A percentile compares a stretch with the other conserved stretches of the same genome.
Evolutionary conservation across 495 filamentous ascomycete species (phyloP).

Genomic region (Sphaerosporella brunnea): DNA sequence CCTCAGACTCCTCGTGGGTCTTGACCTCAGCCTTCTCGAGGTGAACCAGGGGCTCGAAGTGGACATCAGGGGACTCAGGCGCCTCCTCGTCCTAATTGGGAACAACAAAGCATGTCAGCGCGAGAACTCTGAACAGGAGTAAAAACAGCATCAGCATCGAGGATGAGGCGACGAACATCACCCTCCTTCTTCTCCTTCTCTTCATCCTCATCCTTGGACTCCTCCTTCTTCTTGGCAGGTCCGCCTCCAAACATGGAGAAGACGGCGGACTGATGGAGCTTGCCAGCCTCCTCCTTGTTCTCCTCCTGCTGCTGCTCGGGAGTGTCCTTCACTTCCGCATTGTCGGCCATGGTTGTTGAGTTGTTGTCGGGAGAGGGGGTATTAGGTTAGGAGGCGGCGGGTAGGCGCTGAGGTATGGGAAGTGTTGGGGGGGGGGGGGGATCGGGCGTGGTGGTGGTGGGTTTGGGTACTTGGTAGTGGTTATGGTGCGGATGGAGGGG

Average conservation of each 20-base stretch:
- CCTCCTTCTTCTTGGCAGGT: slow-evolving; percentile 63
- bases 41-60: slow-evolving; percentile 91
- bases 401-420: background rate
- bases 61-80: slow-evolving; percentile 72
- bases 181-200: slow-evolving; percentile 48
- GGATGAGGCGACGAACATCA: slow-evolving; percentile 23
- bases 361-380: background rate
- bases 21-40: slow-evolving; percentile 91
- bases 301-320: slow-evolving; percentile 17
- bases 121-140: too few species aligned
- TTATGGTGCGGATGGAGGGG: background rate
- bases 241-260: slow-evolving; percentile 98
- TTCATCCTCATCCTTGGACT: slow-evolving; percentile 56
- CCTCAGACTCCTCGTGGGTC: slow-evolving; percentile 96
- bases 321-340: slow-evolving; percentile 18
- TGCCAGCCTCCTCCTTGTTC: slow-evolving; percentile 14
- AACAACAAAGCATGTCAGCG: too few species aligned
- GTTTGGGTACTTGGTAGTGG: background rate
- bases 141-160: too few species aligned
- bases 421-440: background rate
- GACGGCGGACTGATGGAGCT: slow-evolving; percentile 37
- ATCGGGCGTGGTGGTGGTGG: background rate
- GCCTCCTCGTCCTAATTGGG: slow-evolving; percentile 40
- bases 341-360: slow-evolving; percentile 5
- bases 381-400: background rate